Percentiles rank a stretch among this genome's conserved stretches.
phyloP scores from a whole-genome alignment of 768 basidiomycete genomes.

The Lactarius evosmus region DNA sequence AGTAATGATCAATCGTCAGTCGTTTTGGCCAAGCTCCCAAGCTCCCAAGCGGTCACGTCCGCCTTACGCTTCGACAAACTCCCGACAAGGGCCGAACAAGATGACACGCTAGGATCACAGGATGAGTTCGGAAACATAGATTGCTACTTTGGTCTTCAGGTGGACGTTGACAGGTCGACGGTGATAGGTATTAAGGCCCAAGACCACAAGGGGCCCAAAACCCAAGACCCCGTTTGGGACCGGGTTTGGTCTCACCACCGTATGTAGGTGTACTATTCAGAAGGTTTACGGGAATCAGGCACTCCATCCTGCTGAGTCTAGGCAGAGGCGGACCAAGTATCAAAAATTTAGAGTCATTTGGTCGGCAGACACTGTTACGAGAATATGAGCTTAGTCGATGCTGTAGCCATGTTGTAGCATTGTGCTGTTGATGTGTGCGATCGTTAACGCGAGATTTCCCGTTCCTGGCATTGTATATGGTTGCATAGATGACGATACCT shows the following conservation, averaged over 20 bases:
- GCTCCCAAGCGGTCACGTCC: background rate
- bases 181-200: background rate
- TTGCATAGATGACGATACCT: too few species aligned
- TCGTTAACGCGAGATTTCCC: too few species aligned
- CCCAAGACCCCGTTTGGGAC: background rate
- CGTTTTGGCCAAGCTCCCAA: background rate
- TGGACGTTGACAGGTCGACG: conserved; percentile 14
- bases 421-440: too few species aligned
- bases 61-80: background rate
- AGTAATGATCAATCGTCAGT: conserved; percentile 19
- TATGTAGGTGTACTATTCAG: too few species aligned
- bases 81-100: background rate
- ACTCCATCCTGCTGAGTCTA: too few species aligned
- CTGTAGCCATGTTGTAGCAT: too few species aligned
- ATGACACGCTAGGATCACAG: background rate
- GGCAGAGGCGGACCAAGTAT: too few species aligned
- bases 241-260: background rate
- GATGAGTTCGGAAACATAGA: background rate
- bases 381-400: too few species aligned
- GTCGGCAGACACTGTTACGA: too few species aligned
- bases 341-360: too few species aligned
- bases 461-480: too few species aligned
- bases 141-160: conserved; percentile 25
- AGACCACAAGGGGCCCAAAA: background rate
- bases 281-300: background rate